These are phyloP conservation scores for Boletellus sp. DNA, from an alignment of 768 basidiomycete genomes.

Conservation along the genomic window DNA sequence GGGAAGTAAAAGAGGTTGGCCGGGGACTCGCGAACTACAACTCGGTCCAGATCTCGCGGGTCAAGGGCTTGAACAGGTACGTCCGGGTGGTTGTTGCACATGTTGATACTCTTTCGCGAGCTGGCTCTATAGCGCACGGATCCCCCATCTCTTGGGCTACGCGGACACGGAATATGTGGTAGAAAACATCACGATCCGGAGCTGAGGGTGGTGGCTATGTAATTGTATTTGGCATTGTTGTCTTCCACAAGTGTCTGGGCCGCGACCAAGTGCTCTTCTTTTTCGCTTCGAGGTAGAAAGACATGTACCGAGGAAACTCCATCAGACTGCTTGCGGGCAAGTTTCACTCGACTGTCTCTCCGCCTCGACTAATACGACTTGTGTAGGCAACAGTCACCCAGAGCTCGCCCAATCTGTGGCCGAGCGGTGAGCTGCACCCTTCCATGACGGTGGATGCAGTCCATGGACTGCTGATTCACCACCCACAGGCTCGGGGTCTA, in stretches of 20 bases:
- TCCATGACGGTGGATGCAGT: conserved; percentile 31
- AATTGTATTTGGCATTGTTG: conserved; percentile 31
- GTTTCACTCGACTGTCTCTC: conserved; percentile 19
- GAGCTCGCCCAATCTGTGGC: conserved; percentile 94
- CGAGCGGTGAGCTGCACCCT: conserved; percentile 85
- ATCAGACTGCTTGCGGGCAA: conserved; percentile 71
- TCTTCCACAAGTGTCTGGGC: conserved; percentile 12
- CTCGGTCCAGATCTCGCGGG: conserved; percentile 81
- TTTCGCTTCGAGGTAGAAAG: conserved; percentile 25
- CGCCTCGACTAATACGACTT: conserved; percentile 8
- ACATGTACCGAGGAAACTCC: conserved; percentile 81
- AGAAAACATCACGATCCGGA: conserved; percentile 84
- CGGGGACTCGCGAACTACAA: conserved; percentile 96
- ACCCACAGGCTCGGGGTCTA: conserved; percentile 79
- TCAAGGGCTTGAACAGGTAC: conserved; percentile 90
- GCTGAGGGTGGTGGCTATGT: conserved; percentile 45
- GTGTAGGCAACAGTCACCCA: conserved; percentile 93
- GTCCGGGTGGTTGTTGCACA: conserved; percentile 17
- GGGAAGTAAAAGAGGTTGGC: conserved; percentile 86
- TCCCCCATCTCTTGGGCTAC: conserved; percentile 82
- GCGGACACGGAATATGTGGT: conserved; percentile 97
- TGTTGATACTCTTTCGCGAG: conserved; percentile 4
- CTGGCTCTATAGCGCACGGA: conserved; percentile 57
- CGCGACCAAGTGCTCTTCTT: conserved; percentile 3
- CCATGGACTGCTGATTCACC: conserved; percentile 51